Evolutionary conservation across 1,139 yeast genomes (phyloP).

Genomic region (Magnusiomyces ingens): DNA sequence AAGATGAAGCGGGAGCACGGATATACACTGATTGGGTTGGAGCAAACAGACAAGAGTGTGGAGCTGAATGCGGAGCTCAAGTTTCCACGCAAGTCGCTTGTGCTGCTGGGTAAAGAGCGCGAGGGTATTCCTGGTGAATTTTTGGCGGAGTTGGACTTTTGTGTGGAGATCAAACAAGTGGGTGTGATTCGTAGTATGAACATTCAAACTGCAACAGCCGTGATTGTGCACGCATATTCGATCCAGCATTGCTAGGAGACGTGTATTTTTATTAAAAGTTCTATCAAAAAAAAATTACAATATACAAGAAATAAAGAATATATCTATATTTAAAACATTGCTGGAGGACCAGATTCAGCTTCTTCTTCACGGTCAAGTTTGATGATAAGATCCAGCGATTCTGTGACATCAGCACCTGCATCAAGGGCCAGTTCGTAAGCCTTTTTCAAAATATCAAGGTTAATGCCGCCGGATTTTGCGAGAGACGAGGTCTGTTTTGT

Average conservation of each 20-base stretch:
- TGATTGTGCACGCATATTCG: conserved; percentile 85
- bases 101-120: conserved; percentile 77
- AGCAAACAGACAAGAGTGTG: conserved; percentile 84
- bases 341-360: conserved; percentile 14
- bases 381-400: conserved; percentile 25
- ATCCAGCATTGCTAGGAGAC: conserved; percentile 47
- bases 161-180: conserved; percentile 85
- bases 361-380: conserved; percentile 16
- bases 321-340: conserved; percentile 13
- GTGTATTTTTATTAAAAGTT: not conserved
- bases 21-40: conserved; percentile 80
- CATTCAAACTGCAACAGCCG: conserved; percentile 94
- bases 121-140: conserved; percentile 90
- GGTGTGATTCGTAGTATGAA: conserved; percentile 94
- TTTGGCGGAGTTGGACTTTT: conserved; percentile 72
- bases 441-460: conserved; percentile 25
- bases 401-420: conserved; percentile 29
- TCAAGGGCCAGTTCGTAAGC: conserved; percentile 30
- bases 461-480: conserved; percentile 24
- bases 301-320: not conserved
- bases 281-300: not conserved
- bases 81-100: conserved; percentile 73
- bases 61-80: conserved; percentile 54
- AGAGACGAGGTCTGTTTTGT: not conserved
- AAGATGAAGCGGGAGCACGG: conserved; percentile 64